phyloP scores from a whole-genome alignment of 1,284 basidiomycete species.

The Pascua guehoae region DNA sequence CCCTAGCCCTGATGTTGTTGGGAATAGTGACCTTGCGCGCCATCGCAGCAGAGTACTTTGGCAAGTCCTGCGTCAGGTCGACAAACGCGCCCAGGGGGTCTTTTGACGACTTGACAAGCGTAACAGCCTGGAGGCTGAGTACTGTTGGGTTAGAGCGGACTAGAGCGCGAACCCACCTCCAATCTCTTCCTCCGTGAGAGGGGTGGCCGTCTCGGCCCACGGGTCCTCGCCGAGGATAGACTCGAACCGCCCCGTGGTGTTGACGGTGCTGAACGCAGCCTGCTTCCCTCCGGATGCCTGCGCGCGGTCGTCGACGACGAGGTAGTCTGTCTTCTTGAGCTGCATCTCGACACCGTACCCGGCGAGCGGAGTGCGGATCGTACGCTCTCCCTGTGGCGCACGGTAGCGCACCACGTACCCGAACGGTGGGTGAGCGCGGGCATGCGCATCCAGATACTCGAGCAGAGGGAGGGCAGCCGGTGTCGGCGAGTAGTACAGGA shows the following conservation, averaged over 20 bases:
- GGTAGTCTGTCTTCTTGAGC: slow-evolving; percentile 95
- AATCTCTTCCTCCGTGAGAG: slow-evolving; percentile 65
- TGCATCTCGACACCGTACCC: slow-evolving; percentile 91
- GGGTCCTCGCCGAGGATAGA: slow-evolving; percentile 38
- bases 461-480: slow-evolving; percentile 61
- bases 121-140: slow-evolving; percentile 69
- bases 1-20: slow-evolving; percentile 56
- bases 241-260: slow-evolving; percentile 16
- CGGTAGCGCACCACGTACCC: slow-evolving; percentile 72
- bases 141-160: slow-evolving; percentile 48
- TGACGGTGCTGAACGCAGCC: background rate
- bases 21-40: slow-evolving; percentile 59
- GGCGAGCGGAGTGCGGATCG: slow-evolving; percentile 56
- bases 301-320: slow-evolving; percentile 79
- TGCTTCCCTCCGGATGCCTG: slow-evolving; percentile 7
- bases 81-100: slow-evolving; percentile 62
- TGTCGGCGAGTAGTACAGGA: slow-evolving; percentile 68
- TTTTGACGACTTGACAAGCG: slow-evolving; percentile 63
- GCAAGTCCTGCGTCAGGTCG: slow-evolving; percentile 80
- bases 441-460: slow-evolving; percentile 58
- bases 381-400: slow-evolving; percentile 35
- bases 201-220: slow-evolving; percentile 55
- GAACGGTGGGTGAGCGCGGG: slow-evolving; percentile 53
- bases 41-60: slow-evolving; percentile 70
- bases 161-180: slow-evolving; percentile 47